Base-by-base conservation (phyloP, 2,329 filamentous ascomycete genomes). In the Colletotrichum sp. region DNA sequence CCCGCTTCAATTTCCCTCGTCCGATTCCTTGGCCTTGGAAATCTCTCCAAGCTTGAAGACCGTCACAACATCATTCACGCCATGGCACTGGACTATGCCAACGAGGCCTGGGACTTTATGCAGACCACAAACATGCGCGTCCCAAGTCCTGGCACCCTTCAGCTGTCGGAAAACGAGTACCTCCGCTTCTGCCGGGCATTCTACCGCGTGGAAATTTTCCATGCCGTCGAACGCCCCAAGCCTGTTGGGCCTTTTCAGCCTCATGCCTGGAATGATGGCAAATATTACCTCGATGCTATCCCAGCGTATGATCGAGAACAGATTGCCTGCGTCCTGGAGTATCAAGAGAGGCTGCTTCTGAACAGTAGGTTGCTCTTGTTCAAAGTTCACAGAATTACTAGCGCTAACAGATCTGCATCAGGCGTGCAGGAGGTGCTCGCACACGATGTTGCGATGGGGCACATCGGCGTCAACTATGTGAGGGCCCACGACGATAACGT, bases 401-500 rank as follows among this genome's bases (percentile, higher is more conserved):
- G 39, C 39, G 3, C 44, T 49, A 1, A 49, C 44, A 13, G 1
- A 0, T 52, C 0, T 21, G 1, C 6, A 8, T 52, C 44, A 52
- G 44, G 44, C 2, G 0, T 1, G 0, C 44, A 2, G 1, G 44
- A 52, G n/a, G 44, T 52, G 0, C 44, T 52, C 0, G 44, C 44
- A 5, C 44, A 52, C 6, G 44, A 52, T 8, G 44, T 52, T 21
- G 44, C 44, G 3, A 52, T 52, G 44, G 44, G 44, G 0, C 6
- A 52, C 6, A 13, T 52, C 1, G 44, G n/a, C 0, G 44, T 52
- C 3, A 21, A 52, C 44, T 52, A 52, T 1, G 44, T 52, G 12
- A 8, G 4, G 18, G 0, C 44, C 3, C 44, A 49, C 0, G 0
- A 49, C 0, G 44, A 49, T 6, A 0, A 0, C 6, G 5, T 26